Base-by-base conservation (phyloP, 352 stramenopile genomes). In the Saprolegnia parasitica region DNA sequence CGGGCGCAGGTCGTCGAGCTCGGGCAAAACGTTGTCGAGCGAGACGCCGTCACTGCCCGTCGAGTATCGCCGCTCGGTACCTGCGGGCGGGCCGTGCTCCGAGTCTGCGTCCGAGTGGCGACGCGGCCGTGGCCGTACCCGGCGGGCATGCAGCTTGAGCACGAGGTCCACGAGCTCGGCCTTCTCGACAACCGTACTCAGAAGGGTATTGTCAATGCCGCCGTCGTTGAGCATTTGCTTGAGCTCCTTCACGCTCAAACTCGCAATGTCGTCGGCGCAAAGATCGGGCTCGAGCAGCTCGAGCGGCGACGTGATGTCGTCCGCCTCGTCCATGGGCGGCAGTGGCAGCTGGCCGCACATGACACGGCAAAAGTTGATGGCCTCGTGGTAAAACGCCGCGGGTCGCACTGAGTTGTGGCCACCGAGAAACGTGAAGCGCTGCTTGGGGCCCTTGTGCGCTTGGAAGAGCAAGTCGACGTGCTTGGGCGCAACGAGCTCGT, bases 111-210 rank as follows among this genome's bases (percentile, higher is more conserved):
- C 58, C 15, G 40, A 54, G 46, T 68, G 32, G 32, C 62, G 50
- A 47, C 42, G 16, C 18, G 32, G 26, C 18, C 47, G 47, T 26
- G 42, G 50, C 21, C 50, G 57, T 5, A 78, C 46, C 61, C 90
- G 87, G n/a, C 83, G 80, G 16, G 76, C 73, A 63, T 92, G 86
- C 0, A 94, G 76, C 73, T 91, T 91, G 21, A 91, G 73, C 42
- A 93, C 83, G n/a, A 95, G 78, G 11, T 93, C 83, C 54, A 95
- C 77, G 45, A 95, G 77, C 26, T 95, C 86, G 49, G 79, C 77
- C 73, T 93, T 95, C 71, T 95, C 86, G 46, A 95, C 84, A 56
- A 85, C 89, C 35, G 84, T 78, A 18, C 11, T 39, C 4, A 68
- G 23, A 4, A 55, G 13, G n/a, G 86, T 74, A 62, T 91, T 81